phyloP scores from a whole-genome alignment of 441 rosid genomes.

The Raphanus hybrid region DNA sequence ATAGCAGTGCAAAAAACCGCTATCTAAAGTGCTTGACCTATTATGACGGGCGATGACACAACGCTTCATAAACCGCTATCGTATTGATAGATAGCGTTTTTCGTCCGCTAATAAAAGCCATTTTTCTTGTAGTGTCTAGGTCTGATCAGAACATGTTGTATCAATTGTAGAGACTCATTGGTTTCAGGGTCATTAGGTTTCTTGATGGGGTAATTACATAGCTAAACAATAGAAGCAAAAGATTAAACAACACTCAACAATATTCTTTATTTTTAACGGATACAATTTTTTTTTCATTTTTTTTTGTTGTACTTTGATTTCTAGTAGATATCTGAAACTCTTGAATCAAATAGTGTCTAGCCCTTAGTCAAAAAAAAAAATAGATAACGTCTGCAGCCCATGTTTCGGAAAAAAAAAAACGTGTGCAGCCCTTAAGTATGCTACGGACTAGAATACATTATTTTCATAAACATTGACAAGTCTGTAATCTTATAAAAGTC shows the following conservation, averaged over 20 bases:
- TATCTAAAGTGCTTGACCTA: no score
- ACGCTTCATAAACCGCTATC: no score
- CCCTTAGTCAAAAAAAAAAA: no score
- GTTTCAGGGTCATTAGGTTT: conserved; percentile 21
- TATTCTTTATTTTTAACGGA: neutral
- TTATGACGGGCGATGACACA: no score
- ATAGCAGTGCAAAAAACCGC: no score
- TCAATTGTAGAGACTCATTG: conserved; percentile 3
- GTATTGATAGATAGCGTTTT: no score
- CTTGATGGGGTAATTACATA: conserved; percentile 36
- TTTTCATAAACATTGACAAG: neutral
- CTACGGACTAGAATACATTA: neutral
- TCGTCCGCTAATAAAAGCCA: no score
- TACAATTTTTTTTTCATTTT: neutral
- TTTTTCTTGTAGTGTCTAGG: neutral
- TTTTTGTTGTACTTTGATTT: neutral
- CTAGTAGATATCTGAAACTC: neutral
- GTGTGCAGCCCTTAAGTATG: neutral
- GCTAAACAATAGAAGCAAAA: conserved; percentile 28
- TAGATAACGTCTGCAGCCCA: neutral
- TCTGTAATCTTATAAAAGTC: neutral
- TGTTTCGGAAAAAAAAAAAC: no score
- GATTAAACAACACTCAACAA: neutral
- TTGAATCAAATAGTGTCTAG: neutral
- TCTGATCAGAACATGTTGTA: neutral